phyloP scores from a whole-genome alignment of 1,284 basidiomycete species.

The Tremellales sp. region DNA sequence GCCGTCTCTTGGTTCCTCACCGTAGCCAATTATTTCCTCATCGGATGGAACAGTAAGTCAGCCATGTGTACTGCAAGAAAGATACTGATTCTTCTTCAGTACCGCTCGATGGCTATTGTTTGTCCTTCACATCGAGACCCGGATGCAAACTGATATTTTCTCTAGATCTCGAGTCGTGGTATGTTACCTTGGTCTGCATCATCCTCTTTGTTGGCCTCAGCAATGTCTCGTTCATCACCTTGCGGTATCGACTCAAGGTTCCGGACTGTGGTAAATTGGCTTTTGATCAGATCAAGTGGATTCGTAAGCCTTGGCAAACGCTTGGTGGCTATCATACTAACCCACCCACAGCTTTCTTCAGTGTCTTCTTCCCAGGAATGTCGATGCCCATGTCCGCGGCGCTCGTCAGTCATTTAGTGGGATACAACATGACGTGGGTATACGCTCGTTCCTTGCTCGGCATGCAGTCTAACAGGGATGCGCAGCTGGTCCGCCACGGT shows the following conservation, averaged over 20 bases:
- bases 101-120: slow-evolving; percentile 63
- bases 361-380: slow-evolving; percentile 79
- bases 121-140: slow-evolving; percentile 14
- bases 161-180: slow-evolving; percentile 32
- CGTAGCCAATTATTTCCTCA: slow-evolving; percentile 65
- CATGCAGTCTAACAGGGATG: slow-evolving; percentile 64
- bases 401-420: slow-evolving; percentile 73
- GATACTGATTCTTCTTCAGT: slow-evolving; percentile 25
- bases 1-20: slow-evolving; percentile 63
- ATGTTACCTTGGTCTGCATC: slow-evolving; percentile 58
- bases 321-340: not conserved
- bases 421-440: slow-evolving; percentile 78
- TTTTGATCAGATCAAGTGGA: slow-evolving; percentile 67
- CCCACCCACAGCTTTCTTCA: slow-evolving; percentile 52
- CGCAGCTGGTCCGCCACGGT: slow-evolving; percentile 61
- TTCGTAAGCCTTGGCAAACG: slow-evolving; percentile 22
- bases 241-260: slow-evolving; percentile 71
- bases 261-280: slow-evolving; percentile 56
- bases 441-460: not conserved
- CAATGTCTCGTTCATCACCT: slow-evolving; percentile 64
- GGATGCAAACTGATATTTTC: slow-evolving; percentile 1
- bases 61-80: not conserved
- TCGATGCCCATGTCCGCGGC: slow-evolving; percentile 69
- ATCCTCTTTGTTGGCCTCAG: slow-evolving; percentile 70
- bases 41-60: slow-evolving; percentile 54